These are phyloP conservation scores for Tulasnella sp. DNA, from an alignment of 768 basidiomycete genomes.

Conservation along the genomic window DNA sequence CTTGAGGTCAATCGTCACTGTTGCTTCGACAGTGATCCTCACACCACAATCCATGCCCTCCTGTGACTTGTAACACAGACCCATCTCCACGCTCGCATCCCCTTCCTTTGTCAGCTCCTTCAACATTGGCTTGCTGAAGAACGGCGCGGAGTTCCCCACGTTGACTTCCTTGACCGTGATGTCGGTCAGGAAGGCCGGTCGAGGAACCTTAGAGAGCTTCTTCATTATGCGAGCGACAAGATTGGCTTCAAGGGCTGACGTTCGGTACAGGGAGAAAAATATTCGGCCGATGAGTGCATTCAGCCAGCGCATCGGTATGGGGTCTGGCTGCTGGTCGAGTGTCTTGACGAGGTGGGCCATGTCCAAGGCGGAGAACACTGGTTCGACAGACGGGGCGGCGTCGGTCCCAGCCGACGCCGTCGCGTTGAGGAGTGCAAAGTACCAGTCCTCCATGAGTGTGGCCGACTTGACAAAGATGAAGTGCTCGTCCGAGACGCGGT, in stretches of 20 bases:
- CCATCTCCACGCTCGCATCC: slow-evolving; percentile 81
- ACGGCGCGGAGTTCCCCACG: slow-evolving; percentile 73
- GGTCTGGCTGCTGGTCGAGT: slow-evolving; percentile 87
- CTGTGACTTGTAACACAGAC: slow-evolving; percentile 53
- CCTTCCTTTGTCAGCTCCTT: slow-evolving; percentile 94
- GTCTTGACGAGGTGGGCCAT: slow-evolving; percentile 76
- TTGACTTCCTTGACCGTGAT: slow-evolving; percentile 82
- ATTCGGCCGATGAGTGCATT: slow-evolving; percentile 88
- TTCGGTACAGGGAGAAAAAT: slow-evolving; percentile 87
- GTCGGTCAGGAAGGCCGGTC: slow-evolving; percentile 75
- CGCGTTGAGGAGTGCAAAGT: slow-evolving; percentile 68
- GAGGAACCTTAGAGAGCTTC: slow-evolving; percentile 86
- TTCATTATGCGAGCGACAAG: slow-evolving; percentile 87
- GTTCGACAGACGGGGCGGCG: slow-evolving; percentile 42
- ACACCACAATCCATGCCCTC: slow-evolving; percentile 38
- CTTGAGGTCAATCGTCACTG: slow-evolving; percentile 66
- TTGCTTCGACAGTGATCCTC: slow-evolving; percentile 81
- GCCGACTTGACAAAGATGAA: slow-evolving; percentile 86
- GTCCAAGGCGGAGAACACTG: slow-evolving; percentile 63
- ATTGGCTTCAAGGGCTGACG: slow-evolving; percentile 66
- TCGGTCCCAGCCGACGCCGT: slow-evolving; percentile 12
- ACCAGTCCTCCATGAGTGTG: slow-evolving; percentile 97
- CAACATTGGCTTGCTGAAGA: slow-evolving; percentile 93
- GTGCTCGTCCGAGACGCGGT: slow-evolving; percentile 50
- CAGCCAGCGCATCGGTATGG: slow-evolving; percentile 94